phyloP scores from a whole-genome alignment of 2,329 filamentous ascomycete species.

The Diplodia mutila region DNA sequence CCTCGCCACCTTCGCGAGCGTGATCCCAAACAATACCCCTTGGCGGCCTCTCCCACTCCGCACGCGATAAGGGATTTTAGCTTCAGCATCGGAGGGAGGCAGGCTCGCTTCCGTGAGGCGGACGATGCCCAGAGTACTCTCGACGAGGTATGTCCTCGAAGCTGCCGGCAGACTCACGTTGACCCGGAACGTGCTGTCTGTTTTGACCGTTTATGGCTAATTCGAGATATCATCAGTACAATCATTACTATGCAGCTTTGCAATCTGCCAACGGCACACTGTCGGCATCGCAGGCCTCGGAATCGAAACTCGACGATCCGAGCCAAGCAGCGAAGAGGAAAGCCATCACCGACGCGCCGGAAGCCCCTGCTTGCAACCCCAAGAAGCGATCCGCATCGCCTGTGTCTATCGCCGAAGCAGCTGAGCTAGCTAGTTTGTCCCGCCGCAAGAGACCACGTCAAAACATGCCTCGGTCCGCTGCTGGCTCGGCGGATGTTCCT shows the following conservation, averaged over 20 bases:
- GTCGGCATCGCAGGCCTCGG: conserved; percentile 44
- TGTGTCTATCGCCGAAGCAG: conserved; percentile 59
- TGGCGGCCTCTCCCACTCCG: conserved; percentile 82
- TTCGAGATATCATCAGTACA: conserved; percentile 41
- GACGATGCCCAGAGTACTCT: conserved; percentile 60
- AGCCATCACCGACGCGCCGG: conserved; percentile 23
- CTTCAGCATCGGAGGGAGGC: conserved; percentile 68
- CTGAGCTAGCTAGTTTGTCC: conserved; percentile 53
- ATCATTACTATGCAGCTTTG: conserved; percentile 49
- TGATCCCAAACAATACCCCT: conserved; percentile 86
- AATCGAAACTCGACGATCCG: conserved; percentile 48
- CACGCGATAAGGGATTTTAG: conserved; percentile 75
- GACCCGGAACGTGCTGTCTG: background rate
- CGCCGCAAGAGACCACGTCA: conserved; percentile 54
- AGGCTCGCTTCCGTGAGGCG: conserved; percentile 66
- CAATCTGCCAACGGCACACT: conserved; percentile 53
- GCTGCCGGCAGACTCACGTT: background rate
- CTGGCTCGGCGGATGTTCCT: conserved; percentile 19
- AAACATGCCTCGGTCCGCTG: conserved; percentile 10
- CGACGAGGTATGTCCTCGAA: conserved; percentile 53
- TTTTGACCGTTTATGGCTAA: background rate
- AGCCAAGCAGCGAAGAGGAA: conserved; percentile 39
- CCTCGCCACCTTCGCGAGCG: conserved; percentile 71
- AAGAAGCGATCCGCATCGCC: conserved; percentile 58
- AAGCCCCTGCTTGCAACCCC: conserved; percentile 37